These are phyloP conservation scores for Pleoardoris graminearum DNA, from an alignment of 2,329 filamentous ascomycete species.

Conservation along the genomic window DNA sequence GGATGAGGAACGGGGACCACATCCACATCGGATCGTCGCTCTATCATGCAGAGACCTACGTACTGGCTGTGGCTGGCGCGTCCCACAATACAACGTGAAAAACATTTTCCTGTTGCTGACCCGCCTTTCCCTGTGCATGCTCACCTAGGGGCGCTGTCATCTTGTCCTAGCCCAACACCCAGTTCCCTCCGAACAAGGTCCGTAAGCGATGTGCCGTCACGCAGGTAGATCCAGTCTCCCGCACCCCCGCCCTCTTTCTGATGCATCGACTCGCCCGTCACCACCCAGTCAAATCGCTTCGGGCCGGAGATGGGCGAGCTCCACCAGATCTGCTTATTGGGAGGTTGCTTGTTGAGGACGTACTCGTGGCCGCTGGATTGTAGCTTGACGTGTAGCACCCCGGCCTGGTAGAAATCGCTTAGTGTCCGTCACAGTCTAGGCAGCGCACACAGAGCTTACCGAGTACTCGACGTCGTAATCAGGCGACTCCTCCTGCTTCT, in stretches of 20 bases:
- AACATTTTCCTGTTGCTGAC: not conserved
- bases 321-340: constrained; percentile 97
- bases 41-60: not conserved
- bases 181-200: constrained; percentile 77
- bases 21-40: not conserved
- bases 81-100: not conserved
- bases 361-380: constrained; percentile 72
- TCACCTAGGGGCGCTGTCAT: constrained; percentile 38
- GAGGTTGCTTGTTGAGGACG: constrained; percentile 97
- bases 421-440: not conserved
- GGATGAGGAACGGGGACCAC: not conserved
- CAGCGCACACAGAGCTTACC: constrained; percentile 58
- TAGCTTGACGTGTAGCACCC: constrained; percentile 78
- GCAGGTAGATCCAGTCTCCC: constrained; percentile 84
- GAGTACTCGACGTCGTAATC: constrained; percentile 88
- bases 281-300: constrained; percentile 90
- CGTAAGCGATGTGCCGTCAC: constrained; percentile 77
- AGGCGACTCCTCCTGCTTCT: constrained; percentile 70
- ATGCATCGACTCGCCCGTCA: constrained; percentile 70
- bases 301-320: constrained; percentile 89
- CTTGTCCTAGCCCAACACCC: constrained; percentile 58
- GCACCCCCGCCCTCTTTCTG: constrained; percentile 75
- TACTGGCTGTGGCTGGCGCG: not conserved
- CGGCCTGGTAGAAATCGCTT: constrained; percentile 63
- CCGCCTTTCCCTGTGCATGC: not conserved